A percentile compares a stretch with the other conserved stretches of the same genome.
Evolutionary conservation across 2,329 filamentous ascomycete species (phyloP).

Genomic region (Pseudogymnoascus sp.): DNA sequence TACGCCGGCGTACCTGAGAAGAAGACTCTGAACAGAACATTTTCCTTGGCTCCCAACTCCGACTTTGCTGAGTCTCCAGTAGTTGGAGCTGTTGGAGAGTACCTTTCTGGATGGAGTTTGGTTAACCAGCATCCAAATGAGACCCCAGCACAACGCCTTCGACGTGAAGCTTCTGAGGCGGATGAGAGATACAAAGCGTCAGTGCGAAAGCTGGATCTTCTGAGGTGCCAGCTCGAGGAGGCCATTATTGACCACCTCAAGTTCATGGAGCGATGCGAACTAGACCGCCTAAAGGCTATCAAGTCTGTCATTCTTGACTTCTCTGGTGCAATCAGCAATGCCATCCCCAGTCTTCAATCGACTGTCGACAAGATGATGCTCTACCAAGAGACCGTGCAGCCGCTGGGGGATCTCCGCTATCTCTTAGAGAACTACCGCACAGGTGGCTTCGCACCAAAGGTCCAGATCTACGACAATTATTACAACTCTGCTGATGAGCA

Average conservation of each 20-base stretch:
- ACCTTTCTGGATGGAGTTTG: constrained; percentile 86
- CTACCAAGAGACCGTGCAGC: constrained; percentile 98
- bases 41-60: constrained; percentile 59
- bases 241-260: constrained; percentile 85
- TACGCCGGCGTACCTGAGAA: constrained; percentile 82
- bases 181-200: constrained; percentile 89
- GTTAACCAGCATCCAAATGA: constrained; percentile 91
- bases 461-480: constrained; percentile 95
- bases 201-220: constrained; percentile 77
- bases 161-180: constrained; percentile 79
- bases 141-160: constrained; percentile 76
- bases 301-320: constrained; percentile 98
- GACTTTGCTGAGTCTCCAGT: constrained; percentile 53
- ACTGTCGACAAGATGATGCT: constrained; percentile 98
- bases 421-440: constrained; percentile 95
- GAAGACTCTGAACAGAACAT: constrained; percentile 66
- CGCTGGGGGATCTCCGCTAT: constrained; percentile 80
- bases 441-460: constrained; percentile 82
- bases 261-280: constrained; percentile 94
- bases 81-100: constrained; percentile 78
- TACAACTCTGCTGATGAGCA: constrained; percentile 98
- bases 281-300: constrained; percentile 93
- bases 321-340: constrained; percentile 93
- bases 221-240: constrained; percentile 93
- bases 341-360: constrained; percentile 91